Conservation (phyloP, 148 eudicot genomes). For the Fallopia convolvulus region DNA sequence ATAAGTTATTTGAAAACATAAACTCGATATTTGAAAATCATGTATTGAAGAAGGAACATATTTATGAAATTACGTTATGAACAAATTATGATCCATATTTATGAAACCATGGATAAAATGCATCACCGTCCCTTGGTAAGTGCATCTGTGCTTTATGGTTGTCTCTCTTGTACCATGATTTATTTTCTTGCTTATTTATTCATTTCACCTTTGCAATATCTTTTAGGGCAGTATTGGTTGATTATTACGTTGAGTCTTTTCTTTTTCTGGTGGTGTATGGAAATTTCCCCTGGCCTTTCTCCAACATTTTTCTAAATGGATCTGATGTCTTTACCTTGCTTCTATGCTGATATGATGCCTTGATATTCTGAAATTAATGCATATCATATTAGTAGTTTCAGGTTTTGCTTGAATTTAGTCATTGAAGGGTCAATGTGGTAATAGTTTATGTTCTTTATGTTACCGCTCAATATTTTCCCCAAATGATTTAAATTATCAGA, state of each 20-base stretch:
- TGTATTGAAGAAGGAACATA: no score
- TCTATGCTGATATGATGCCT: neutral
- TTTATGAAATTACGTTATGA: no score
- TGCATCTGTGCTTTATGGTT: conserved; percentile 3
- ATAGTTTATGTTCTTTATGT: neutral
- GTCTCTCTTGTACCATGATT: neutral
- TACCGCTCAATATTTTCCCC: neutral
- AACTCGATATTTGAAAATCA: no score
- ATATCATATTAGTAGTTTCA: neutral
- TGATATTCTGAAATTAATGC: neutral
- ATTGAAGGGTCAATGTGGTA: neutral
- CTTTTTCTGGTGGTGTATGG: neutral
- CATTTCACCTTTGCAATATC: neutral
- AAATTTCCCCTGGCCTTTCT: neutral
- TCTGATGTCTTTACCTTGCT: neutral
- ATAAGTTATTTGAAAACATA: no score
- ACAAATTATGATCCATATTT: no score
- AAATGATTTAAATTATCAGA: neutral
- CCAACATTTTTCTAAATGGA: neutral
- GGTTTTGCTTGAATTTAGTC: neutral
- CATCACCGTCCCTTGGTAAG: conserved; percentile 78
- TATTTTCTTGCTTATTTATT: neutral
- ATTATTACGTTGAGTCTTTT: neutral
- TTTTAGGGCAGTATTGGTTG: neutral
- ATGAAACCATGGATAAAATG: conserved; percentile 65